Conservation (phyloP, 176 grass and related monocot genomes). For the Bothriochloa decipiens region DNA sequence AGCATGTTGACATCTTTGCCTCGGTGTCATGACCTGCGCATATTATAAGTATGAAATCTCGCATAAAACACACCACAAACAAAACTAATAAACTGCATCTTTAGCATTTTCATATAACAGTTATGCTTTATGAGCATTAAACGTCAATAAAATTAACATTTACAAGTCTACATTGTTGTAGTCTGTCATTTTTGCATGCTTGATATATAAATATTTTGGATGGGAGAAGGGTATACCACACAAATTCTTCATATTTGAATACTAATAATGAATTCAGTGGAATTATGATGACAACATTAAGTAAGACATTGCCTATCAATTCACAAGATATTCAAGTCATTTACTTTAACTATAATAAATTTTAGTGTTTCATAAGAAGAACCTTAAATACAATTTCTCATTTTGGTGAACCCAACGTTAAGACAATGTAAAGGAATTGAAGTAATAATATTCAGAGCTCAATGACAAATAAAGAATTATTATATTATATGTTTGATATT, state of each 20-base stretch:
- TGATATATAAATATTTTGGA: neutral
- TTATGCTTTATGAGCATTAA: neutral
- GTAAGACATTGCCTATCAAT: neutral
- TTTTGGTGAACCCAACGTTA: neutral
- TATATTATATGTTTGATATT: neutral
- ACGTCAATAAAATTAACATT: neutral
- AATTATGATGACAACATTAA: neutral
- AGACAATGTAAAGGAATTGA: neutral
- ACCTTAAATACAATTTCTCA: neutral
- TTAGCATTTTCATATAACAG: neutral
- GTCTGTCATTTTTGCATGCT: neutral
- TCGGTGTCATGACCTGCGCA: constrained; percentile 34
- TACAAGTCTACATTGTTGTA: neutral
- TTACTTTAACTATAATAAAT: neutral
- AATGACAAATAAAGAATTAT: too few relatives aligned
- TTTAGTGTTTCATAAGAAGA: neutral
- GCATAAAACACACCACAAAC: neutral
- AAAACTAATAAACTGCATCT: neutral
- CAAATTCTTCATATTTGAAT: neutral
- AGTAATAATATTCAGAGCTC: too few relatives aligned
- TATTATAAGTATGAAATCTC: neutral
- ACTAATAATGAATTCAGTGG: neutral
- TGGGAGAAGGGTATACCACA: neutral
- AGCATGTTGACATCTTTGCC: constrained; percentile 8
- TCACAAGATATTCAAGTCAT: neutral